These are phyloP conservation scores for Marsdenia floribunda DNA, from an alignment of 257 asterid species.

Conservation along the genomic window DNA sequence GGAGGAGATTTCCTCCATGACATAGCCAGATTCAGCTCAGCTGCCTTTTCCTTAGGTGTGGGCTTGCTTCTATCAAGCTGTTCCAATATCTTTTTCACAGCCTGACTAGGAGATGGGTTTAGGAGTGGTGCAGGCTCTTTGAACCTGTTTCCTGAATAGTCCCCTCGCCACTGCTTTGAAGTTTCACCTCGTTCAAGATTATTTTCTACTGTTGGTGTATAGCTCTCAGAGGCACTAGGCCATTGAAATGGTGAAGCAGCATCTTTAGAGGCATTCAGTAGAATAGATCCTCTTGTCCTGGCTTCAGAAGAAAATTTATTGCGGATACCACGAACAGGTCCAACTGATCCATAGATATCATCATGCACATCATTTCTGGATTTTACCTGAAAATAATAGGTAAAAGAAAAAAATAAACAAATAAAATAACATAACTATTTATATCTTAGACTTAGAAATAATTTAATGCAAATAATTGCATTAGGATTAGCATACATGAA, in stretches of 20 bases:
- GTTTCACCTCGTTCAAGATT: conserved; percentile 43
- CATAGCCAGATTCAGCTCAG: conserved; percentile 57
- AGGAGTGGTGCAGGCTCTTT: conserved; percentile 20
- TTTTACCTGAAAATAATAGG: conserved; percentile 45
- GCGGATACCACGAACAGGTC: conserved; percentile 69
- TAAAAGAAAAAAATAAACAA: background rate
- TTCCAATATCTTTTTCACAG: conserved; percentile 52
- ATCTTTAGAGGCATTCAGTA: conserved; percentile 40
- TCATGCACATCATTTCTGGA: conserved; percentile 38
- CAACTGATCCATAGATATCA: conserved; percentile 61
- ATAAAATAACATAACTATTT: background rate
- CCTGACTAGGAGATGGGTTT: conserved; percentile 36
- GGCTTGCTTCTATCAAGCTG: conserved; percentile 70
- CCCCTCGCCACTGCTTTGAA: conserved; percentile 35
- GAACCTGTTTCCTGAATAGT: conserved; percentile 24
- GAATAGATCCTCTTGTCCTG: conserved; percentile 63
- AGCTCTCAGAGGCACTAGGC: conserved; percentile 35
- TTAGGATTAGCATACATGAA: background rate
- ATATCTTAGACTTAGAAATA: background rate
- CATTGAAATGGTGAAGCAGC: conserved; percentile 28
- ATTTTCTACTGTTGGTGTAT: conserved; percentile 35
- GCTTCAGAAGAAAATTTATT: conserved; percentile 64
- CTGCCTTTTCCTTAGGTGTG: conserved; percentile 70
- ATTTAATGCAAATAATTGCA: background rate
- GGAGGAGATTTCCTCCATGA: conserved; percentile 50